Percentiles rank a stretch among this genome's conserved stretches.
Evolutionary conservation across 208 protist genomes (phyloP).

Genomic region (Leishmania lainsoni): DNA sequence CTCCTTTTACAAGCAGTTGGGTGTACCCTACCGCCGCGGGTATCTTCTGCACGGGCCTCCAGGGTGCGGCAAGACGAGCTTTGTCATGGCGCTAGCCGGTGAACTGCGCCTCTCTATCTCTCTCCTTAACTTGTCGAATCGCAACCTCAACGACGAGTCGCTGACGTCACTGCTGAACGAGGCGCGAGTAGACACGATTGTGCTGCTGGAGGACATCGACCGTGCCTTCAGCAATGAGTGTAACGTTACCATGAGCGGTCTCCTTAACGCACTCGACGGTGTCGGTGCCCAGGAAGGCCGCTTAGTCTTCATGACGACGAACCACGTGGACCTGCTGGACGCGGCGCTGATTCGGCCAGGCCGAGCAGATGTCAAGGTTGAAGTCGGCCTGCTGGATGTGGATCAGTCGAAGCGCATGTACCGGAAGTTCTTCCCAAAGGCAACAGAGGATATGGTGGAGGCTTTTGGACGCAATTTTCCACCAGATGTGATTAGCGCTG

Average conservation of each 20-base stretch:
- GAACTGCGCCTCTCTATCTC: conserved; percentile 92
- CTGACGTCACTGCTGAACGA: conserved; percentile 88
- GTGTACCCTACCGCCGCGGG: conserved; percentile 95
- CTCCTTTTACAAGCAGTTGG: conserved; percentile 91
- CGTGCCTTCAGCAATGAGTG: conserved; percentile 89
- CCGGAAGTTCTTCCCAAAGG: conserved; percentile 81
- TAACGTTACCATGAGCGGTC: conserved; percentile 93
- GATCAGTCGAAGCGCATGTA: conserved; percentile 86
- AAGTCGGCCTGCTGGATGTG: conserved; percentile 72
- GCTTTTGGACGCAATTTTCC: conserved; percentile 50
- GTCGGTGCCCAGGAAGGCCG: conserved; percentile 94
- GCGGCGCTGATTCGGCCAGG: conserved; percentile 95
- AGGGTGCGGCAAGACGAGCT: conserved; percentile 94
- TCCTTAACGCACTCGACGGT: conserved; percentile 97
- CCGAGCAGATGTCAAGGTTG: conserved; percentile 92
- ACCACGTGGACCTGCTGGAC: conserved; percentile 95
- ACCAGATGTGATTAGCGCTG: conserved; percentile 68
- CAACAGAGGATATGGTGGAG: conserved; percentile 31
- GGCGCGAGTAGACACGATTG: conserved; percentile 80
- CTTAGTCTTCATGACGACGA: conserved; percentile 98
- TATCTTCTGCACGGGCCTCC: conserved; percentile 96
- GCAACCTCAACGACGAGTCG: conserved; percentile 86
- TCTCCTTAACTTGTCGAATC: conserved; percentile 91
- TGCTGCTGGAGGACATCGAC: conserved; percentile 97
- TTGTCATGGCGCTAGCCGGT: conserved; percentile 93